These are phyloP conservation scores for Colletotrichum endophyticum DNA, from an alignment of 2,329 filamentous ascomycete species.

Conservation along the genomic window DNA sequence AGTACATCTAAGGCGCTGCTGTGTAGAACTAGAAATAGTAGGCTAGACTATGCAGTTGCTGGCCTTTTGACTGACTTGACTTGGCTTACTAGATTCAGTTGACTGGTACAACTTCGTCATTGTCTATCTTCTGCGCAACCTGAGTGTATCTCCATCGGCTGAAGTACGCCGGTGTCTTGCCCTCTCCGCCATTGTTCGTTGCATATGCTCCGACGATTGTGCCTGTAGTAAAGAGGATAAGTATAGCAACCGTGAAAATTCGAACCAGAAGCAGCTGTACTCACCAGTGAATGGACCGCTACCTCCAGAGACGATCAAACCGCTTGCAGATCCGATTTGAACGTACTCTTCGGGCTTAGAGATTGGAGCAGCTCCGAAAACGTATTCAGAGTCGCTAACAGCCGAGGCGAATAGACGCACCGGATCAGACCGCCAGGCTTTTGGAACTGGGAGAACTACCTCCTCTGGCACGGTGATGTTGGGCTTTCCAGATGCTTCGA, in stretches of 20 bases:
- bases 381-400: slow-evolving; percentile 49
- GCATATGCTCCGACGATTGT: slow-evolving; percentile 56
- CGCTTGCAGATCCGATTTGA: slow-evolving; percentile 38
- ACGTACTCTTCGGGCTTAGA: neutral
- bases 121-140: slow-evolving; percentile 6
- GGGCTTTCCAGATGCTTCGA: slow-evolving; percentile 40
- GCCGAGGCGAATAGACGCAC: slow-evolving; percentile 47
- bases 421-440: slow-evolving; percentile 35
- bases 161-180: slow-evolving; percentile 49
- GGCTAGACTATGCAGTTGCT: neutral
- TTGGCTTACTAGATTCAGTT: neutral
- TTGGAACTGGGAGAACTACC: slow-evolving; percentile 41
- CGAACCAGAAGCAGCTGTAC: rapidly evolving
- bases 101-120: neutral
- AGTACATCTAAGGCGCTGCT: neutral
- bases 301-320: slow-evolving; percentile 14
- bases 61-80: rapidly evolving
- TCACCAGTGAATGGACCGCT: slow-evolving; percentile 32
- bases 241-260: neutral
- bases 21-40: neutral
- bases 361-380: slow-evolving; percentile 39
- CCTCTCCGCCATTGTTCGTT: slow-evolving; percentile 54
- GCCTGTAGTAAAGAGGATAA: slow-evolving; percentile 32
- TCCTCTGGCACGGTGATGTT: slow-evolving; percentile 34
- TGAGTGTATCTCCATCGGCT: slow-evolving; percentile 51